These are phyloP conservation scores for Amanita muscaria DNA, from an alignment of 768 basidiomycete species.

Conservation along the genomic window DNA sequence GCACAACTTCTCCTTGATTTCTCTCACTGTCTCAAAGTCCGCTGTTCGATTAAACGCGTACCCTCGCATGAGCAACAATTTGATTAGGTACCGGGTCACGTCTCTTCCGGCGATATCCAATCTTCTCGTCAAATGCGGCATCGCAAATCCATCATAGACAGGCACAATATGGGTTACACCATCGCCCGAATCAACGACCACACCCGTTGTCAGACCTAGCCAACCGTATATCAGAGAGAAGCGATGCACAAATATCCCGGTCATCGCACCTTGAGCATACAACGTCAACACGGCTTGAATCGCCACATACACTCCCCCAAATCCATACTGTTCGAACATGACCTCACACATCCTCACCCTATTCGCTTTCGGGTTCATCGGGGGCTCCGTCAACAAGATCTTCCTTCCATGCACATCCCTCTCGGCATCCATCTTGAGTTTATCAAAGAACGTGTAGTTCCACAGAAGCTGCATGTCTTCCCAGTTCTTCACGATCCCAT, in stretches of 20 bases:
- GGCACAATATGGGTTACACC: conserved; percentile 99
- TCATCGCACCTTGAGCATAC: conserved; percentile 89
- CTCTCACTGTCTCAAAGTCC: conserved; percentile 97
- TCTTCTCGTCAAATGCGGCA: conserved; percentile 90
- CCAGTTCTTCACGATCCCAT: conserved; percentile 98
- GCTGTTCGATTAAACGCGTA: conserved; percentile 99
- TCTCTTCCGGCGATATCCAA: conserved; percentile 97
- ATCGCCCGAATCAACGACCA: conserved; percentile 98
- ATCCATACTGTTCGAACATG: conserved; percentile 99
- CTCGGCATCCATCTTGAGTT: conserved; percentile 75
- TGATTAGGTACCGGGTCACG: conserved; percentile 98
- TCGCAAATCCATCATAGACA: conserved; percentile 93
- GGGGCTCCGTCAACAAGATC: conserved; percentile 92
- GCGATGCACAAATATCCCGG: neutral
- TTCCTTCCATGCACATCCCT: conserved; percentile 52
- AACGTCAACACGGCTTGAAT: conserved; percentile 98
- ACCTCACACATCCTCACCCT: conserved; percentile 92
- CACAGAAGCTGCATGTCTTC: conserved; percentile 97
- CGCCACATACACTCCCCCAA: conserved; percentile 92
- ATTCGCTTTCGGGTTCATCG: conserved; percentile 96
- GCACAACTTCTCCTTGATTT: conserved; percentile 98
- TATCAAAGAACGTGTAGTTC: conserved; percentile 98
- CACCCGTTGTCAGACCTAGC: conserved; percentile 91
- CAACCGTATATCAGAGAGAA: conserved; percentile 5
- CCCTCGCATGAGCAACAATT: conserved; percentile 99